Conservation (phyloP, 2,329 filamentous ascomycete genomes). For the Didymella pinodella region DNA sequence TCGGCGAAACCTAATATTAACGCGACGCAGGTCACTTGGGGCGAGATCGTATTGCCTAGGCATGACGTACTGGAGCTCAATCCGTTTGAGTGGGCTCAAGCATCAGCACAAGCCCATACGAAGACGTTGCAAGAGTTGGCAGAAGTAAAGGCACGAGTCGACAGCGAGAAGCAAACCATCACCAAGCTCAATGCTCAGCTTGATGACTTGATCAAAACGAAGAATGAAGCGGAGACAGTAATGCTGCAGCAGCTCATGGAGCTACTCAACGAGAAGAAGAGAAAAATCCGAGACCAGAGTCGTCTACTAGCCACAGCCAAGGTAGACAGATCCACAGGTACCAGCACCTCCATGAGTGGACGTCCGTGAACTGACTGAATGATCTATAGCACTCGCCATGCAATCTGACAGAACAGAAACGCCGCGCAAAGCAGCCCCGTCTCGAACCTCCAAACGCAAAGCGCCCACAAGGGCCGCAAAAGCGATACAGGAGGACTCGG, state of each 20-base stretch:
- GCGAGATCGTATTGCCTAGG: conserved; percentile 65
- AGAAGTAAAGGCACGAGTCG: conserved; percentile 53
- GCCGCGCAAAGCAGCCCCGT: conserved; percentile 44
- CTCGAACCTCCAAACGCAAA: conserved; percentile 49
- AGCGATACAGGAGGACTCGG: conserved; percentile 30
- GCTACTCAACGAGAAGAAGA: conserved; percentile 80
- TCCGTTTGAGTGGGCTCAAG: conserved; percentile 74
- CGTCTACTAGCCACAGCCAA: conserved; percentile 66
- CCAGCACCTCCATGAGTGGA: background rate
- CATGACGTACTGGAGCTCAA: conserved; percentile 67
- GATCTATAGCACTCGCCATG: conserved; percentile 38
- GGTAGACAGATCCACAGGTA: conserved; percentile 45
- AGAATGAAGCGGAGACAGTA: conserved; percentile 70
- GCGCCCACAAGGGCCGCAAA: conserved; percentile 36
- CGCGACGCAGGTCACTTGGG: conserved; percentile 62
- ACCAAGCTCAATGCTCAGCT: conserved; percentile 68
- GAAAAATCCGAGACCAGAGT: conserved; percentile 79
- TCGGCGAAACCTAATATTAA: conserved; percentile 29
- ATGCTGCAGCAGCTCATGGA: conserved; percentile 74
- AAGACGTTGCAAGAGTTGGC: conserved; percentile 57
- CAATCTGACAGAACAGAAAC: conserved; percentile 35
- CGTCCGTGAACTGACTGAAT: background rate
- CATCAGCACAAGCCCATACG: conserved; percentile 61
- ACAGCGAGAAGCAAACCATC: conserved; percentile 64
- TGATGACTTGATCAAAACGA: conserved; percentile 70